Evolutionary conservation across 176 grass and related monocot genomes (phyloP), one percentile per base, ranked within the genome.

Genomic region (Hyparrhenia diplandra): DNA sequence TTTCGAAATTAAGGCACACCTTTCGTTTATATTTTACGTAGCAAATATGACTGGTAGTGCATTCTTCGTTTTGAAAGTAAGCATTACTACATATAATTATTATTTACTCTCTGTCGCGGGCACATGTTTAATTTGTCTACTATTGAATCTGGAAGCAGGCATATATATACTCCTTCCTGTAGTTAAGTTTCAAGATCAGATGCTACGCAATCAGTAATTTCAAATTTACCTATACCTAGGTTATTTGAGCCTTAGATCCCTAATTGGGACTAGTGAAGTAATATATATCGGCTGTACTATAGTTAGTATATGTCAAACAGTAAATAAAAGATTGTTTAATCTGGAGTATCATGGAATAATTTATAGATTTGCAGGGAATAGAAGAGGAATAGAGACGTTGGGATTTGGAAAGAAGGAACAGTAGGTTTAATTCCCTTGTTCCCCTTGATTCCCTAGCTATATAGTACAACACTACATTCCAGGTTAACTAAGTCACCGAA

Each of bases 301-400:
- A 81, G 17, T 73, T 66, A 68, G 12, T 31, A 74, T 39, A 61
- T 49, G 59, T 88, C 59, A 72, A 67, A 79, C 42, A 79, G 62
- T 47, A 61, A 40, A 27, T 49, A 67, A 43, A 37, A 36, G 62
- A 79, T 79, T 67, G 63, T 67, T 67, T 79, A 69, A 11, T 67
- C 79, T 72, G 75, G 69, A 57, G 52, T 11, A 57, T 64, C 18
- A 11, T 42, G 64, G 42, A 62, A 85, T 88, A 85, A 79, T 83
- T 23, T 88, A 85, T 75, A 43, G 20, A n/a, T 17, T 85, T 47
- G 46, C 32, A 77, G 70, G 80, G 93, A 92, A 92, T 90, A 86
- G 88, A 96, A 92, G 88, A 83, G 36, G 93, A 90, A 95, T 90
- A 70, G 82, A 88, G 75, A 78, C 80, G 65, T 82, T 54, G 83